These are phyloP conservation scores for Artomyces pyxidatus DNA, from an alignment of 768 basidiomycete genomes.

Conservation along the genomic window DNA sequence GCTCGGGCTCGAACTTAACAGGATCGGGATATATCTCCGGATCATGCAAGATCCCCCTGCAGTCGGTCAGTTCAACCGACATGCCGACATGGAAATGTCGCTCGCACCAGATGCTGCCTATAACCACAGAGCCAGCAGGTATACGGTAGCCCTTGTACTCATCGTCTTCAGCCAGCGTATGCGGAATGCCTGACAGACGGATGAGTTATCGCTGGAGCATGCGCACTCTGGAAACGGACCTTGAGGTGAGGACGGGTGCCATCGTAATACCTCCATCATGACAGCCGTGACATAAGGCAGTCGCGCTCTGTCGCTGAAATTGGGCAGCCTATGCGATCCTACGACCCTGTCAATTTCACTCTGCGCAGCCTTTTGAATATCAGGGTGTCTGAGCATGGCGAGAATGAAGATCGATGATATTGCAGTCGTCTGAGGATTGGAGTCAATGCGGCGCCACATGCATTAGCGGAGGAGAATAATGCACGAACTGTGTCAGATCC, in stretches of 20 bases:
- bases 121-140: conserved; percentile 24
- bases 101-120: conserved; percentile 24
- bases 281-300: conserved; percentile 32
- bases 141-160: conserved; percentile 23
- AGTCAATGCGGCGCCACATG: background rate
- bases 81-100: background rate
- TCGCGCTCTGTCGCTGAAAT: conserved; percentile 22
- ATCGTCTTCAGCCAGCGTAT: conserved; percentile 22
- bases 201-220: background rate
- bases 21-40: background rate
- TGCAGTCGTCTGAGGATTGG: conserved; percentile 2
- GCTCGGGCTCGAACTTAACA: background rate
- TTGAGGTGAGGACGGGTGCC: conserved; percentile 14
- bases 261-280: conserved; percentile 31
- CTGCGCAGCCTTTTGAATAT: conserved; percentile 20
- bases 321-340: conserved; percentile 26
- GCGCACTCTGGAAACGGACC: background rate
- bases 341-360: conserved; percentile 29
- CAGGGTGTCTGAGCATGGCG: conserved; percentile 14
- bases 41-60: background rate
- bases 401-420: conserved; percentile 10
- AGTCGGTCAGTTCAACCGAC: background rate
- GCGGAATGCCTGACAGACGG: conserved; percentile 18
- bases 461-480: background rate
- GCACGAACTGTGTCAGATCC: conserved; percentile 32